Conservation (phyloP, 768 basidiomycete genomes). For the Termitomyces sp. region DNA sequence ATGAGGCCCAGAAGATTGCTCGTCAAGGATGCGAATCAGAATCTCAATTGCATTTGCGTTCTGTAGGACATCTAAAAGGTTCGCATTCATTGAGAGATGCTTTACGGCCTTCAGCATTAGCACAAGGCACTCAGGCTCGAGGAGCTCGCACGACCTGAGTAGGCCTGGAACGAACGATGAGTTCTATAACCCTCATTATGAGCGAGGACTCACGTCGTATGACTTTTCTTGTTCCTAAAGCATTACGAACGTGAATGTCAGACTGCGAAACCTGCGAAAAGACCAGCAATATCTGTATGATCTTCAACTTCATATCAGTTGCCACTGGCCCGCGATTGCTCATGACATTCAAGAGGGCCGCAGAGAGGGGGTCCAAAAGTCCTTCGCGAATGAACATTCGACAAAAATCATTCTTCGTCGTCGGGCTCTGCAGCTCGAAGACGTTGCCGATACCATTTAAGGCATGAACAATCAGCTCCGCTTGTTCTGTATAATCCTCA, state of each 20-base stretch:
- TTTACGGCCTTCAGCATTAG: conserved; percentile 93
- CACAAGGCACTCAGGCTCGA: conserved; percentile 86
- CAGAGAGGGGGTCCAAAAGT: conserved; percentile 85
- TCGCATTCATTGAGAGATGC: conserved; percentile 91
- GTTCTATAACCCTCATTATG: not conserved
- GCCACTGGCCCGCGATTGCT: conserved; percentile 60
- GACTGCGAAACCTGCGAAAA: conserved; percentile 97
- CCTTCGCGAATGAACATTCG: conserved; percentile 98
- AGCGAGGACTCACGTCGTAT: conserved; percentile 63
- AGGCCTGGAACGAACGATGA: conserved; percentile 49
- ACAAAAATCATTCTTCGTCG: conserved; percentile 97
- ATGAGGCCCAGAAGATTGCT: conserved; percentile 72
- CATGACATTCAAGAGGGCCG: conserved; percentile 87
- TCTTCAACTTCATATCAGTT: conserved; percentile 78
- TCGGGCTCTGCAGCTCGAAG: conserved; percentile 93
- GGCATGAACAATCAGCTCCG: conserved; percentile 87
- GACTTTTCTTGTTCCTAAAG: conserved; percentile 85
- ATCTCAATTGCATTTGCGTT: conserved; percentile 94
- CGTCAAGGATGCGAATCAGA: conserved; percentile 79
- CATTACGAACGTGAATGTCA: conserved; percentile 89
- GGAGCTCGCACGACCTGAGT: conserved; percentile 78
- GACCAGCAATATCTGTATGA: conserved; percentile 82
- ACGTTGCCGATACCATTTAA: conserved; percentile 93
- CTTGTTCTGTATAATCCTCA: conserved; percentile 91
- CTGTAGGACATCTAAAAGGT: conserved; percentile 87